phyloP scores from a whole-genome alignment of 441 rosid species.

The Syzygium malaccense region DNA sequence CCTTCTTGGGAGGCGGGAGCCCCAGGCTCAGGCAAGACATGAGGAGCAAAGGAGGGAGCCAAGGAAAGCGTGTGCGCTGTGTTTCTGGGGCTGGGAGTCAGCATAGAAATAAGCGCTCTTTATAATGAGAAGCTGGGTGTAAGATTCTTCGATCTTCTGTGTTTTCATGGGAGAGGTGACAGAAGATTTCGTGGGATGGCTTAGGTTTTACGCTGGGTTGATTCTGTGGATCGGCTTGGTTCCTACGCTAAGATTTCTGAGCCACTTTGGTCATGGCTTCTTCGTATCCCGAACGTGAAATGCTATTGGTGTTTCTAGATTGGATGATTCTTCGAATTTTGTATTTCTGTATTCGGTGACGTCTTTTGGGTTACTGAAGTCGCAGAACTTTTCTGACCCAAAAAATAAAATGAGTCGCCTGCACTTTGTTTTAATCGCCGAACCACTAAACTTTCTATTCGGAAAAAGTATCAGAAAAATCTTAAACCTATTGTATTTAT shows the following conservation, averaged over 20 bases:
- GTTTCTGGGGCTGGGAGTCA: not conserved
- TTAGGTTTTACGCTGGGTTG: conserved; percentile 3
- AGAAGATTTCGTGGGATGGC: conserved; percentile 5
- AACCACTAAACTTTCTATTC: not conserved
- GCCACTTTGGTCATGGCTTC: not conserved
- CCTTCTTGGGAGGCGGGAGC: conserved; percentile 56
- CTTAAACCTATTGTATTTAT: too few species aligned
- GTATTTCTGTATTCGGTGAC: not conserved
- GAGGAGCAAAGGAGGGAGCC: not conserved
- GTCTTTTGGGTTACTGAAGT: not conserved
- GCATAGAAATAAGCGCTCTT: not conserved
- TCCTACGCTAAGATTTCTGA: conserved; percentile 23
- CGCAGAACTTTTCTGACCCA: not conserved
- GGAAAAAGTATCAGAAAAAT: too few species aligned
- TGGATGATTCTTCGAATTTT: not conserved
- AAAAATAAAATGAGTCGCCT: not conserved
- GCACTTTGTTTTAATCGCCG: not conserved
- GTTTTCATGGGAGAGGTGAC: not conserved
- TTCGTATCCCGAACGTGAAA: not conserved
- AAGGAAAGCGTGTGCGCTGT: not conserved
- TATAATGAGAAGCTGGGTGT: not conserved
- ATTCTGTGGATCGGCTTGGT: not conserved
- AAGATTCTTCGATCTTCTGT: not conserved
- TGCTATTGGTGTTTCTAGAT: not conserved
- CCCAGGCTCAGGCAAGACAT: conserved; percentile 56